Conservation (phyloP, 2,329 filamentous ascomycete genomes). For the Aspergillaceae sp. region DNA sequence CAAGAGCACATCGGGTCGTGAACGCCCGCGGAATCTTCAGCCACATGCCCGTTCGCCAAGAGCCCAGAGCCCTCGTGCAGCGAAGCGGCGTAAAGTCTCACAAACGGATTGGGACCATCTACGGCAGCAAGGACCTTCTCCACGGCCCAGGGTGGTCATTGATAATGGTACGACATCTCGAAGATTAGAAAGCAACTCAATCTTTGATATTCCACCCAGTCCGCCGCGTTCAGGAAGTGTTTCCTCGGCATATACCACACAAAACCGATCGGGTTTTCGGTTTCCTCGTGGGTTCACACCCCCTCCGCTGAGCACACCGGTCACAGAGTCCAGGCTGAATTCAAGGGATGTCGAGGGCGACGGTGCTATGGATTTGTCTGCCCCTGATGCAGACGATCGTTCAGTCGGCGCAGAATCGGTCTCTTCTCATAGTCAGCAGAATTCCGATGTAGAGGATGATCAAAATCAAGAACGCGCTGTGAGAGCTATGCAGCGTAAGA, state of each 20-base stretch:
- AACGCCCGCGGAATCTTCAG: constrained; percentile 1
- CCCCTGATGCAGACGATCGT: constrained; percentile 8
- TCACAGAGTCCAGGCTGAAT: constrained; percentile 14
- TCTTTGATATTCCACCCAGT: constrained; percentile 31
- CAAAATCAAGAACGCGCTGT: constrained; percentile 20
- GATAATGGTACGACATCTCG: constrained; percentile 12
- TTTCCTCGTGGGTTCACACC: constrained; percentile 30
- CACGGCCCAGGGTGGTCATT: constrained; percentile 19
- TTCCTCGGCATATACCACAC: constrained; percentile 17
- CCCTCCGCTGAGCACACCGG: constrained; percentile 17
- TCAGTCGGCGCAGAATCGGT: constrained; percentile 12
- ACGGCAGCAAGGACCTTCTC: constrained; percentile 4
- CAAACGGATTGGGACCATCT: constrained; percentile 9
- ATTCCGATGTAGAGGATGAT: constrained; percentile 9
- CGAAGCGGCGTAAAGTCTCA: constrained; percentile 30
- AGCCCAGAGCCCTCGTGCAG: constrained; percentile 8
- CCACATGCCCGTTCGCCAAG: constrained; percentile 2
- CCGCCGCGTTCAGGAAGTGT: constrained; percentile 32
- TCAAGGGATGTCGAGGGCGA: constrained; percentile 11
- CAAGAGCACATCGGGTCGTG: background rate
- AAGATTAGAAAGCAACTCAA: constrained; percentile 4
- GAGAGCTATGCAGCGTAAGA: constrained; percentile 30
- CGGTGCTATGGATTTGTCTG: constrained; percentile 8
- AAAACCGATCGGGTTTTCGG: constrained; percentile 22
- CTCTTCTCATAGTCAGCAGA: constrained; percentile 9